Percentiles rank a stretch among this genome's conserved stretches.
These are phyloP conservation scores for Anaeramoeba flamelloides DNA, from an alignment of 78 protist species.

Conservation along the genomic window DNA sequence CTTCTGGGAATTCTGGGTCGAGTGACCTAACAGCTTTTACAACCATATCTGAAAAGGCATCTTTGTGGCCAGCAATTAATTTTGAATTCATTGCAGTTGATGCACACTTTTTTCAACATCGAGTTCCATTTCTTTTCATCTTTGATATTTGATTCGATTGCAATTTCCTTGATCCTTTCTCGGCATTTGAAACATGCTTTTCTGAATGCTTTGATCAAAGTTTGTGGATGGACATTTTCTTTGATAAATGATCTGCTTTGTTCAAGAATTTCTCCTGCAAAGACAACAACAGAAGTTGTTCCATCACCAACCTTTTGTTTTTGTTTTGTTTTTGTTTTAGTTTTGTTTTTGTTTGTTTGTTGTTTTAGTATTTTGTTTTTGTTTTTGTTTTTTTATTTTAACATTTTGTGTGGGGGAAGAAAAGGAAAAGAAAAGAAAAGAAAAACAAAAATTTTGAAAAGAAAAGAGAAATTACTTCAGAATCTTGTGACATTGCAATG, in stretches of 20 bases:
- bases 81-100: constrained; percentile 90
- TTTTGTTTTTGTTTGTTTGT: no score
- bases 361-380: no score
- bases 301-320: constrained; percentile 90
- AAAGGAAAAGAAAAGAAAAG: no score
- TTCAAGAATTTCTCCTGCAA: constrained; percentile 86
- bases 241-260: constrained; percentile 85
- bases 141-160: no score
- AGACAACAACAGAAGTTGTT: constrained; percentile 92
- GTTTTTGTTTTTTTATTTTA: no score
- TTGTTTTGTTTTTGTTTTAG: no score
- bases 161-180: no score
- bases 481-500: constrained; percentile 91
- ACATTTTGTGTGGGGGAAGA: no score
- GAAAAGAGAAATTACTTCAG: constrained; percentile 44
- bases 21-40: constrained; percentile 79
- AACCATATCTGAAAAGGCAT: constrained; percentile 79
- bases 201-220: constrained; percentile 70
- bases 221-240: constrained; percentile 93
- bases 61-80: constrained; percentile 57
- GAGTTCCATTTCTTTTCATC: no score
- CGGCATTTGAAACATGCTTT: constrained; percentile 47
- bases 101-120: no score
- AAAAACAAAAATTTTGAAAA: neutral
- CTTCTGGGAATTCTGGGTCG: constrained; percentile 44